Evolutionary conservation across 306 rosid genomes (phyloP), one percentile per base, ranked within the genome.

Genomic region (Ziziphus jujuba): DNA sequence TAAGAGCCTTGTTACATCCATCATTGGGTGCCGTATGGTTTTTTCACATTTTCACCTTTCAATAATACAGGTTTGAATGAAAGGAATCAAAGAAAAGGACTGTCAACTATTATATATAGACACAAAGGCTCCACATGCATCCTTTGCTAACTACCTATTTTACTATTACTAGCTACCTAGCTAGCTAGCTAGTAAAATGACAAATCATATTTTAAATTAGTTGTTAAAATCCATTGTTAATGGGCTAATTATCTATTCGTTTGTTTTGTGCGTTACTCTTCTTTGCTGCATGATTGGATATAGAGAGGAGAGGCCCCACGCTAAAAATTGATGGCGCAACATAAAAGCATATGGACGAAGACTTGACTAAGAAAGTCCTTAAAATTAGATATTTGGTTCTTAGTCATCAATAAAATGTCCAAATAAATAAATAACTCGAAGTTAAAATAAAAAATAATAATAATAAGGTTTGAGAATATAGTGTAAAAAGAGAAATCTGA

Each of bases 81-180:
- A 72, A 69, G 75, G 82, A 74, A 66, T 80, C 72, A 13, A 56
- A 17, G 80, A 82, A 70, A 82, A 78, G 68, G 84, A 80, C 87
- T 36, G 70, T 72, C 81, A 35, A 66, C 68, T 61, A 61, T n/a
- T 62, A 20, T 38, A 55, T 36, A 67, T 23, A 67, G 48, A 31
- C 44, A 50, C 9, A 31, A 25, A 72, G 81, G 69, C 75, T 74
- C 83, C 77, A 59, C 85, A 55, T 50, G 54, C 67, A 22, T 71
- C 50, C 45, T 10, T 40, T 40, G 45, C 12, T 40, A 40, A 40
- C 45, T 40, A 40, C 45, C 11, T 40, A 40, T 40, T 2, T 40
- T 40, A 9, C 45, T 10, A 40, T 40, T 40, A 40, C 2, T 40
- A 40, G 15, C 45, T 10, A 40, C 45, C 45, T 40, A 10, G 33